Evolutionary conservation across 495 filamentous ascomycete genomes (phyloP).

Genomic region (Bacidia rubella): DNA sequence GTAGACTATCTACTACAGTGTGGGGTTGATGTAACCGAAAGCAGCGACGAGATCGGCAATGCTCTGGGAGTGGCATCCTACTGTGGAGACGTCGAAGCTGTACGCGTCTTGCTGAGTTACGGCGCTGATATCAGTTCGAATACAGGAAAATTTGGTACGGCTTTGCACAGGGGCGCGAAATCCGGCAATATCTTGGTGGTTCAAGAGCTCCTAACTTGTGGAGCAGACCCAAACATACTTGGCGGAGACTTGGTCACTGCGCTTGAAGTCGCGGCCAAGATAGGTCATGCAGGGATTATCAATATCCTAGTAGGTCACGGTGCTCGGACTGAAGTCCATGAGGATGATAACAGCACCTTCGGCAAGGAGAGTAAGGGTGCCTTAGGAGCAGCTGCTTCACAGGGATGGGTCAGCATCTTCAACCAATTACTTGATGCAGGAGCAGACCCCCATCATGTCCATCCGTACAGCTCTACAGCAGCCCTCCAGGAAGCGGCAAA

Average conservation of each 20-base stretch:
- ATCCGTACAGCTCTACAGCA: neutral
- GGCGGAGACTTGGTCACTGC: slow-evolving; percentile 26
- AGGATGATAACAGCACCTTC: slow-evolving; percentile 12
- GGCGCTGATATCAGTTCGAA: slow-evolving; percentile 24
- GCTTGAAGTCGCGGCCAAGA: slow-evolving; percentile 27
- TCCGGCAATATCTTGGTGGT: neutral
- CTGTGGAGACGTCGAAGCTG: slow-evolving; percentile 32
- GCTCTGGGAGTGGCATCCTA: slow-evolving; percentile 35
- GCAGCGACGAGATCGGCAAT: slow-evolving; percentile 11
- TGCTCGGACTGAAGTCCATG: neutral
- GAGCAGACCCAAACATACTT: slow-evolving; percentile 24
- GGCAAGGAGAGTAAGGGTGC: slow-evolving; percentile 17
- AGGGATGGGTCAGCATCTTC: neutral
- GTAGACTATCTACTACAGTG: neutral
- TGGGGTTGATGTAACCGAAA: neutral
- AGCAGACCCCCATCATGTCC: neutral
- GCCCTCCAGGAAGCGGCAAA: neutral
- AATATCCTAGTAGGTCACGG: neutral
- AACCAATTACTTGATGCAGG: neutral
- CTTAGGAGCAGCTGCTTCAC: neutral
- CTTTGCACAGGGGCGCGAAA: slow-evolving; percentile 20
- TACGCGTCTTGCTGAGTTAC: slow-evolving; percentile 27
- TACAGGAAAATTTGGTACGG: slow-evolving; percentile 27
- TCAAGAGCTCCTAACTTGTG: slow-evolving; percentile 12
- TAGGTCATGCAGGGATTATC: slow-evolving; percentile 17